Evolutionary conservation across 495 filamentous ascomycete genomes (phyloP).

Genomic region (Penicillium canescens): DNA sequence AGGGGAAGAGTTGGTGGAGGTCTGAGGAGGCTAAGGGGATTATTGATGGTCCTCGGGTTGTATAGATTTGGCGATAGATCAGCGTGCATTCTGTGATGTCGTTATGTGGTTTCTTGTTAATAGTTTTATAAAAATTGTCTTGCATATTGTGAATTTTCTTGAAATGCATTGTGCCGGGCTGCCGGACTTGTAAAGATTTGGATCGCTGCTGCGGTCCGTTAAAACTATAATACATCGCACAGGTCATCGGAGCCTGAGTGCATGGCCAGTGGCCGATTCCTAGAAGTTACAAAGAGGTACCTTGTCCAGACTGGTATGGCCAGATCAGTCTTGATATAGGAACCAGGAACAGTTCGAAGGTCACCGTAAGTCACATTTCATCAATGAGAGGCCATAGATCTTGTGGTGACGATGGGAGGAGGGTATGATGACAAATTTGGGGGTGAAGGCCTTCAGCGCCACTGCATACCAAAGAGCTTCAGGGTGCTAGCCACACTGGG

Average conservation of each 20-base stretch:
- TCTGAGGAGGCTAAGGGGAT: constrained; percentile 68
- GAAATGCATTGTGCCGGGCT: background rate
- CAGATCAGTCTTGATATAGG: background rate
- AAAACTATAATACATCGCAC: constrained; percentile 14
- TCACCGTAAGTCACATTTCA: background rate
- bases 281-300: constrained; percentile 13
- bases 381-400: background rate
- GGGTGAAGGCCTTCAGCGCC: constrained; percentile 36
- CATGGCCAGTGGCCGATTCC: background rate
- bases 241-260: constrained; percentile 5
- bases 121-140: constrained; percentile 11
- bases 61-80: constrained; percentile 13
- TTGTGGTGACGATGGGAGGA: background rate
- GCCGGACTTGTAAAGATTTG: background rate
- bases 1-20: constrained; percentile 81
- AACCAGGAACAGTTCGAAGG: background rate
- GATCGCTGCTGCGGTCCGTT: too few relatives aligned
- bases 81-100: constrained; percentile 3
- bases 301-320: background rate
- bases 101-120: constrained; percentile 28
- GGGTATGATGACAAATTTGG: constrained; percentile 6
- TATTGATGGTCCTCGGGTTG: constrained; percentile 52
- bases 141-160: constrained; percentile 2
- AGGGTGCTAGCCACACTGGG: constrained; percentile 39
- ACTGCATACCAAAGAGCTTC: constrained; percentile 54